Evolutionary conservation across 257 asterid species (phyloP).

Genomic region (Solanum arcanum): DNA sequence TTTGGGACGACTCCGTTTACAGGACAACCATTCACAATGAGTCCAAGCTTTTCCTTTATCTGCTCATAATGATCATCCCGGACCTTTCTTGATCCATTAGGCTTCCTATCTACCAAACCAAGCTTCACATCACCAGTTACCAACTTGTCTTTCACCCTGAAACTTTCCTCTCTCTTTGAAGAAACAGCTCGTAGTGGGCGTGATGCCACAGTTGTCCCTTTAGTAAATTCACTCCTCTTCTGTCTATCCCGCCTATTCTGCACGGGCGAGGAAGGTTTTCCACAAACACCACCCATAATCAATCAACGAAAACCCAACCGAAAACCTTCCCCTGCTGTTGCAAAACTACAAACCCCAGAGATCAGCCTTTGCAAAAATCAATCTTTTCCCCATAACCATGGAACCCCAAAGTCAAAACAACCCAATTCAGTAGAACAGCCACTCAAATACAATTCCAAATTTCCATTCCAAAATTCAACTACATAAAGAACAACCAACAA

Average conservation of each 20-base stretch:
- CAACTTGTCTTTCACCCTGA: slow-evolving; percentile 29
- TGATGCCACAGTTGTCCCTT: slow-evolving; percentile 37
- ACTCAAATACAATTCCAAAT: background rate
- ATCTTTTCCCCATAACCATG: slow-evolving; percentile 7
- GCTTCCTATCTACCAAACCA: slow-evolving; percentile 53
- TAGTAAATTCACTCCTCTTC: slow-evolving; percentile 41
- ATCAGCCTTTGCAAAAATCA: background rate
- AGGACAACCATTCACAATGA: slow-evolving; percentile 26
- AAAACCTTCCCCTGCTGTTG: slow-evolving; percentile 9
- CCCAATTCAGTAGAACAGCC: slow-evolving; percentile 5
- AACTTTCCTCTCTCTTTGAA: slow-evolving; percentile 48
- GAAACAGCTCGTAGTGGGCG: slow-evolving; percentile 34
- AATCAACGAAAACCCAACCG: slow-evolving; percentile 5
- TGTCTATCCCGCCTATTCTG: slow-evolving; percentile 46
- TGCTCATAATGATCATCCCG: slow-evolving; percentile 58
- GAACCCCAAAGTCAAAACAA: background rate
- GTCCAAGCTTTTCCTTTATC: slow-evolving; percentile 26
- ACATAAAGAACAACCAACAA: background rate
- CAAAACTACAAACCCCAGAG: slow-evolving; percentile 14
- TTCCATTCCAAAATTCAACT: background rate
- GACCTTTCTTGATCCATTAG: slow-evolving; percentile 50
- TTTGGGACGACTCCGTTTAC: slow-evolving; percentile 44
- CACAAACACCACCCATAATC: slow-evolving; percentile 77
- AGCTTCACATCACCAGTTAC: slow-evolving; percentile 33
- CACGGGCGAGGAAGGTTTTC: slow-evolving; percentile 49